Percentiles rank a stretch among this genome's conserved stretches.
These are phyloP conservation scores for Cladosporium halotolerans DNA, from an alignment of 2,329 filamentous ascomycete genomes.

Conservation along the genomic window DNA sequence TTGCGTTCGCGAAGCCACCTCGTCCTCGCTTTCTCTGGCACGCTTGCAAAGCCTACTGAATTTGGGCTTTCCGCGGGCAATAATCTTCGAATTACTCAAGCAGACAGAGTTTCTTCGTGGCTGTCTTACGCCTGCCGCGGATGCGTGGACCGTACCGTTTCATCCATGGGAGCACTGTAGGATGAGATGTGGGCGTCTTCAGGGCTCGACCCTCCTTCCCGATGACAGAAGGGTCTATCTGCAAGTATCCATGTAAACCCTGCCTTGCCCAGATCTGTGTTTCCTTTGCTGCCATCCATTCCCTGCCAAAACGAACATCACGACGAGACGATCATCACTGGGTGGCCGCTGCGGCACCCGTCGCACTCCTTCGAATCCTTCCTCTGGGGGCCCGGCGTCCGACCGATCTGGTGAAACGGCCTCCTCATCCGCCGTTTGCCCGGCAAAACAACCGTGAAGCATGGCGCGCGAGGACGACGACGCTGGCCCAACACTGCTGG, in stretches of 20 bases:
- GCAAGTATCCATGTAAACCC: too few relatives aligned
- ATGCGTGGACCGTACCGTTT: not conserved
- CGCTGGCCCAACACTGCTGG: conserved; percentile 8
- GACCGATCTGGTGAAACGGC: not conserved
- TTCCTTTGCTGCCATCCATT: too few relatives aligned
- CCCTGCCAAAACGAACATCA: too few relatives aligned
- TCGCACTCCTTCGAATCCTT: not conserved
- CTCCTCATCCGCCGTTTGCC: not conserved
- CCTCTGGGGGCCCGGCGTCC: not conserved
- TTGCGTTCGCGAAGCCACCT: not conserved
- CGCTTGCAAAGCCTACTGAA: not conserved
- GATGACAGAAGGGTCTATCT: not conserved
- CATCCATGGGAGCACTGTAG: not conserved
- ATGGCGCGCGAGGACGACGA: conserved; percentile 8
- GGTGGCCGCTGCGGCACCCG: not conserved
- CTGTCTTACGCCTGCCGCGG: not conserved
- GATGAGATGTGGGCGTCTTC: not conserved
- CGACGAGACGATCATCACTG: too few relatives aligned
- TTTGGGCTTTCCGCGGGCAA: too few relatives aligned
- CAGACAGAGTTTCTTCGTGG: too few relatives aligned
- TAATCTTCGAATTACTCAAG: too few relatives aligned
- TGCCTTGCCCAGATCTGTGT: too few relatives aligned
- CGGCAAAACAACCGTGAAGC: not conserved
- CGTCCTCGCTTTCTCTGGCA: not conserved
- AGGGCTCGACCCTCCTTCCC: not conserved